These are phyloP conservation scores for Coemansia sp. DNA, from an alignment of 192 early-diverging fungal genomes.

Conservation along the genomic window DNA sequence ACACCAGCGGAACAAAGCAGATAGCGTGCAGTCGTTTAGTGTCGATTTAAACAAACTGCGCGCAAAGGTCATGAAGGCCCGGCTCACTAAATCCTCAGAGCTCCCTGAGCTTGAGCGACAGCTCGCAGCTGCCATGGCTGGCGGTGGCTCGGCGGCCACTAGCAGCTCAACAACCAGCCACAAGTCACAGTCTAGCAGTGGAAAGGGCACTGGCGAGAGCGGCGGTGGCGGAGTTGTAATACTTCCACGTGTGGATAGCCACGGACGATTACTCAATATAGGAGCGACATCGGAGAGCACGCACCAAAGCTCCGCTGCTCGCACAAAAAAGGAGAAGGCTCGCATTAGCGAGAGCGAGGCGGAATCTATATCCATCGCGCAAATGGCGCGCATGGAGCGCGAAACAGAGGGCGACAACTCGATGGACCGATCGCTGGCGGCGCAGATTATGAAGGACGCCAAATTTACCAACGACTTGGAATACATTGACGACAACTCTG, in stretches of 20 bases:
- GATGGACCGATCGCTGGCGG: slow-evolving; percentile 20
- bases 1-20: background rate
- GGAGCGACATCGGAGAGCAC: background rate
- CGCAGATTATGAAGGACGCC: slow-evolving; percentile 48
- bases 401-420: slow-evolving; percentile 31
- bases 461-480: slow-evolving; percentile 70
- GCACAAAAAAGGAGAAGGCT: slow-evolving; percentile 21
- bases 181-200: background rate
- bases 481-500: slow-evolving; percentile 89
- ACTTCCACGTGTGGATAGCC: slow-evolving; percentile 43
- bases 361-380: slow-evolving; percentile 6
- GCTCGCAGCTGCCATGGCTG: slow-evolving; percentile 64
- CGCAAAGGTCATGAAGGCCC: slow-evolving; percentile 79
- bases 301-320: background rate
- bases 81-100: slow-evolving; percentile 66
- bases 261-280: slow-evolving; percentile 29
- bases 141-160: slow-evolving; percentile 24
- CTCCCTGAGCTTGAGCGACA: slow-evolving; percentile 67
- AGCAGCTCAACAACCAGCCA: background rate
- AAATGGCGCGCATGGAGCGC: slow-evolving; percentile 38
- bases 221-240: slow-evolving; percentile 24
- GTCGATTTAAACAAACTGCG: slow-evolving; percentile 83
- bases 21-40: slow-evolving; percentile 12
- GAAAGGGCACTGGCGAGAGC: slow-evolving; percentile 10
- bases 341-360: background rate